phyloP scores from a whole-genome alignment of 352 stramenopile genomes.

The Hyphochytrium catenoides region DNA sequence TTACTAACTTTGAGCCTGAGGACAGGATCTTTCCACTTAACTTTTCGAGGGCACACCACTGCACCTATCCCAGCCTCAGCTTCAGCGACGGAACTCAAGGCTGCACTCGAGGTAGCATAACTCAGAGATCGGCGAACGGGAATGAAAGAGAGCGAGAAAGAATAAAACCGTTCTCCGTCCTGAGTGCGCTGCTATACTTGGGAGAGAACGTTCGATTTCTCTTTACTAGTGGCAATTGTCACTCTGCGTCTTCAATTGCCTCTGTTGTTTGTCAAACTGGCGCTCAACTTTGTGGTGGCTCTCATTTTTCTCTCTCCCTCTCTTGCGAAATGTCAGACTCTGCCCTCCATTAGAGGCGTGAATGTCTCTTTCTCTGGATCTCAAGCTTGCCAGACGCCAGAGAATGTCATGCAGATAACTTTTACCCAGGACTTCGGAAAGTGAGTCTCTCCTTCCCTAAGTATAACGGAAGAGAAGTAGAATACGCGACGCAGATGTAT shows the following conservation, averaged over 20 bases:
- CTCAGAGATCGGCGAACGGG: too few species aligned
- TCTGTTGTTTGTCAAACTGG: too few species aligned
- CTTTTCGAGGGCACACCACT: constrained; percentile 32
- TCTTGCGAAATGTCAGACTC: constrained; percentile 7
- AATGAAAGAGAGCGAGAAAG: too few species aligned
- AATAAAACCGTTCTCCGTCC: neutral
- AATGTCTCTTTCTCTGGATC: constrained; percentile 23
- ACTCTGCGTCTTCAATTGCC: too few species aligned
- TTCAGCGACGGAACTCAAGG: constrained; percentile 7
- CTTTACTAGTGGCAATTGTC: neutral
- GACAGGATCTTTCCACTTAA: constrained; percentile 19
- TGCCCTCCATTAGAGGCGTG: constrained; percentile 27
- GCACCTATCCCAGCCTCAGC: constrained; percentile 26
- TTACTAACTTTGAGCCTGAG: too few species aligned
- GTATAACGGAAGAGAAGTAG: constrained; percentile 42
- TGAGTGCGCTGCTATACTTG: neutral
- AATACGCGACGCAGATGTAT: too few species aligned
- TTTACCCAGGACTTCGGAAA: constrained; percentile 54
- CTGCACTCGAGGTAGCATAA: constrained; percentile 3
- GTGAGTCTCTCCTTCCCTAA: constrained; percentile 12
- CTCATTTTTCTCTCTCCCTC: too few species aligned
- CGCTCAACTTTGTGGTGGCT: too few species aligned
- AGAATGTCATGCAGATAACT: constrained; percentile 31
- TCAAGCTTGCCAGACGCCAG: constrained; percentile 26
- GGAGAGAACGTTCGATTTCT: neutral